phyloP scores from a whole-genome alignment of 352 stramenopile species.

The Phytophthora europaea region DNA sequence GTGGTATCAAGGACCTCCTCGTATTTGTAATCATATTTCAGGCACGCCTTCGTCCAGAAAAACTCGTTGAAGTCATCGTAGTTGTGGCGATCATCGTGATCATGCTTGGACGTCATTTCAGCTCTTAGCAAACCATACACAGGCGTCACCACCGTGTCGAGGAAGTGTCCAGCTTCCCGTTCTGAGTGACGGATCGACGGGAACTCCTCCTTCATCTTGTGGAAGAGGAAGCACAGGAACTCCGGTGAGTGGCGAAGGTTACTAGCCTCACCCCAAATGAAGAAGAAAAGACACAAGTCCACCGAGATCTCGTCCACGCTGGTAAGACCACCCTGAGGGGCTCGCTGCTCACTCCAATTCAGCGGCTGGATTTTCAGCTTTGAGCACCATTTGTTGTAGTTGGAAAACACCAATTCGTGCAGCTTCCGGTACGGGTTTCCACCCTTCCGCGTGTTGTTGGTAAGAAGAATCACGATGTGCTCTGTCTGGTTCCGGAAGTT shows the following conservation, averaged over 20 bases:
- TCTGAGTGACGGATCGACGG: slow-evolving; percentile 71
- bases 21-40: slow-evolving; percentile 96
- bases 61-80: slow-evolving; percentile 99
- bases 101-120: slow-evolving; percentile 91
- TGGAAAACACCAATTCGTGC: slow-evolving; percentile 87
- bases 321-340: slow-evolving; percentile 84
- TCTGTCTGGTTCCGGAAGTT: slow-evolving; percentile 97
- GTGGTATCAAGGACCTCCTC: slow-evolving; percentile 83
- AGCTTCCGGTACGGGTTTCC: slow-evolving; percentile 87
- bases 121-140: slow-evolving; percentile 91
- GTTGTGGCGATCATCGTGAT: slow-evolving; percentile 97
- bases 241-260: slow-evolving; percentile 99
- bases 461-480: slow-evolving; percentile 97
- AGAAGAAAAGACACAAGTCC: slow-evolving; percentile 96
- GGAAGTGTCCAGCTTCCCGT: slow-evolving; percentile 96
- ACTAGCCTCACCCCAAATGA: slow-evolving; percentile 98
- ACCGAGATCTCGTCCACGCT: slow-evolving; percentile 91
- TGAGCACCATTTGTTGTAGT: slow-evolving; percentile 91
- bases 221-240: slow-evolving; percentile 99
- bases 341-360: slow-evolving; percentile 73
- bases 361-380: slow-evolving; percentile 83
- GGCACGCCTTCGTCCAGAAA: slow-evolving; percentile 97
- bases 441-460: slow-evolving; percentile 90
- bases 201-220: slow-evolving; percentile 94
- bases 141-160: slow-evolving; percentile 98